phyloP scores from a whole-genome alignment of 768 basidiomycete species.

The Termitomyces sp. region DNA sequence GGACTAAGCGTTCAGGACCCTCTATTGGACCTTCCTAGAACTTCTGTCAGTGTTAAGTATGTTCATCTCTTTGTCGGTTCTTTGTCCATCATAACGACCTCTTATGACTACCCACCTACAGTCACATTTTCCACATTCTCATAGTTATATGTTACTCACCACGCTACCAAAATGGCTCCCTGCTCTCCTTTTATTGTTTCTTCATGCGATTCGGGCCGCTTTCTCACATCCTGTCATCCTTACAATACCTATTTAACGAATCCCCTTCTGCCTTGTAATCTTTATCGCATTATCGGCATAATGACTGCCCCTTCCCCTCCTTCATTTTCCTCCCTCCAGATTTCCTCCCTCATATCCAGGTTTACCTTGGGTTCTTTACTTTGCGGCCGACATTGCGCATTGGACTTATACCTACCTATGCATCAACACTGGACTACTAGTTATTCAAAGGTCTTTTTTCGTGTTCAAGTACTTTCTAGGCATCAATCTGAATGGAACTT shows the following conservation, averaged over 20 bases:
- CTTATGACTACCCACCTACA: background rate
- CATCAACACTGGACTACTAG: background rate
- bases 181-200: slow-evolving; percentile 1
- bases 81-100: background rate
- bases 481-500: background rate
- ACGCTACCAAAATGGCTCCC: slow-evolving; percentile 1
- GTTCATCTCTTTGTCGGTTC: background rate
- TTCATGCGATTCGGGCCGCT: background rate
- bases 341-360: background rate
- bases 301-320: background rate
- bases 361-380: background rate
- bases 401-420: background rate
- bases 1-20: background rate
- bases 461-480: slow-evolving; percentile 1
- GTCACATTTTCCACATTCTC: background rate
- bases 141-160: background rate
- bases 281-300: background rate
- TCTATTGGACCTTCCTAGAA: background rate
- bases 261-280: background rate
- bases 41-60: background rate
- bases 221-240: slow-evolving; percentile 1
- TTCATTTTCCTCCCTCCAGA: background rate
- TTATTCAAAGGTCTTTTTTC: background rate
- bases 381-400: background rate
- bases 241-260: slow-evolving; percentile 5